A percentile compares a stretch with the other conserved stretches of the same genome.
phyloP scores from a whole-genome alignment of 176 grass and related monocot genomes.

The Oryza punctata region DNA sequence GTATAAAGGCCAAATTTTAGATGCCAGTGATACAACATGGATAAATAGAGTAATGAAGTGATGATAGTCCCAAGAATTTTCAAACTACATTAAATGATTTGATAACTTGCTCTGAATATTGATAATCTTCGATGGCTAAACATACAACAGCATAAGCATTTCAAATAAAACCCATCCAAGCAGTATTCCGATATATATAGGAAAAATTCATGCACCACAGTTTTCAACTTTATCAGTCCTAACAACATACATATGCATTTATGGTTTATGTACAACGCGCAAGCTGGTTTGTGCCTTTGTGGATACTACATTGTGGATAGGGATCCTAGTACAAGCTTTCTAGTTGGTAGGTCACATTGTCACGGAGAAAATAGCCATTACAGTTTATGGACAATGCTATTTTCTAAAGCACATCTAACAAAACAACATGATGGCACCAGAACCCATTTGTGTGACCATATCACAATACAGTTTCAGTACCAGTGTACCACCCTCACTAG shows the following conservation, averaged over 20 bases:
- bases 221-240: not conserved
- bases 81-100: not conserved
- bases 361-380: not conserved
- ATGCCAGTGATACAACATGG: not conserved
- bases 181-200: too few relatives aligned
- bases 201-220: too few relatives aligned
- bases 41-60: slow-evolving; percentile 8
- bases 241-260: not conserved
- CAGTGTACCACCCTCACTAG: not conserved
- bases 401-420: not conserved
- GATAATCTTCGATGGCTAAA: not conserved
- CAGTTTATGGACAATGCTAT: not conserved
- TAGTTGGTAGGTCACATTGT: not conserved
- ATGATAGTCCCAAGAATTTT: not conserved
- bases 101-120: not conserved
- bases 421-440: not conserved
- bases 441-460: not conserved
- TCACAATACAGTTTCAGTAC: not conserved
- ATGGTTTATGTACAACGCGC: not conserved
- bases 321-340: not conserved
- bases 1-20: not conserved
- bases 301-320: not conserved
- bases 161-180: too few relatives aligned
- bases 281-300: not conserved
- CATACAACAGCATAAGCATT: slow-evolving; percentile 14